Percentiles rank a stretch among this genome's conserved stretches.
Evolutionary conservation across 768 basidiomycete genomes (phyloP).

Genomic region (Lentinula edodes): DNA sequence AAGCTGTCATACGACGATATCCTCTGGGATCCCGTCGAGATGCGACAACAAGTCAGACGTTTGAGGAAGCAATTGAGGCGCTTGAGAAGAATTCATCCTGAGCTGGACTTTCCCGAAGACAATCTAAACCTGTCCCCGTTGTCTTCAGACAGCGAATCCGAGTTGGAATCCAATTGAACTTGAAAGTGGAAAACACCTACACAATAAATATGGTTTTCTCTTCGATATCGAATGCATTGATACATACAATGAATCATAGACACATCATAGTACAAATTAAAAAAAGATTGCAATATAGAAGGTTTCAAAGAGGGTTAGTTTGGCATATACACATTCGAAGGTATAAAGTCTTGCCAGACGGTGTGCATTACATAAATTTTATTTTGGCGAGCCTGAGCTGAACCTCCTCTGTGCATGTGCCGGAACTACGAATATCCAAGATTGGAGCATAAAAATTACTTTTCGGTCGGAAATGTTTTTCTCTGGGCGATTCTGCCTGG

Average conservation of each 20-base stretch:
- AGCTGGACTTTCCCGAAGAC: background rate
- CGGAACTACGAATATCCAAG: slow-evolving; percentile 33
- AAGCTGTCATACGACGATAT: background rate
- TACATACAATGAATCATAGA: background rate
- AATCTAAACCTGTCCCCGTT: background rate
- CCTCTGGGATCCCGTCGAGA: background rate
- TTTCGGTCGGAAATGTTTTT: too few relatives aligned
- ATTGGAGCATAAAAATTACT: too few relatives aligned
- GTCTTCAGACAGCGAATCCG: background rate
- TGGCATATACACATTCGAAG: slow-evolving; percentile 19
- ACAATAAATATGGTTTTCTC: too few relatives aligned
- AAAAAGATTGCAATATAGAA: background rate
- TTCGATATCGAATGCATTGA: background rate
- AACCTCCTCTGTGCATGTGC: slow-evolving; percentile 26
- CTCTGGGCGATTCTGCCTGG: too few relatives aligned
- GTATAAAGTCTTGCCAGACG: slow-evolving; percentile 63
- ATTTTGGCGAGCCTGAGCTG: slow-evolving; percentile 56
- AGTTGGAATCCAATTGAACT: background rate
- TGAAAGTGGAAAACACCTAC: background rate
- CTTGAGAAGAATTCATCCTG: background rate
- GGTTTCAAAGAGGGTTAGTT: background rate
- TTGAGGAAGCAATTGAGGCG: background rate
- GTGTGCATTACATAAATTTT: slow-evolving; percentile 44
- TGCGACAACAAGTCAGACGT: background rate
- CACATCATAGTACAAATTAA: background rate